Evolutionary conservation across 2,329 filamentous ascomycete genomes (phyloP), one percentile per base, ranked within the genome.

Genomic region (Penicillium aurantiogriseum): DNA sequence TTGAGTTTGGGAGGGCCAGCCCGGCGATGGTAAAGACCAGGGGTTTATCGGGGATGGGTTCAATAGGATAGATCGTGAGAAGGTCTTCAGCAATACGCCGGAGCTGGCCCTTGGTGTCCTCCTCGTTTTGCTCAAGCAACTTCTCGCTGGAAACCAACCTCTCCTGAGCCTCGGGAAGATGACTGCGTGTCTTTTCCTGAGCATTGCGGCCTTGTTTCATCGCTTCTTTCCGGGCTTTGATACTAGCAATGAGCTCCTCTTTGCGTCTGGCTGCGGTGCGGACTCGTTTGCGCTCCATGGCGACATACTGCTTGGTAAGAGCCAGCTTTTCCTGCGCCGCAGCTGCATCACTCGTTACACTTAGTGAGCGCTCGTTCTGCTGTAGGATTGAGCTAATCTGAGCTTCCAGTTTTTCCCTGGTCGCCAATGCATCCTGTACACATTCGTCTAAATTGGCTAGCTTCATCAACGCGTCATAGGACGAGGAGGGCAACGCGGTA

Each of bases 81-180:
- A 99, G 80, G 63, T 96, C 92, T 63, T 94, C 88, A 72, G 91
- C 92, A 54, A 97, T 90, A 36, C 94, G 88, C 15, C 92, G 86
- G 23, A 92, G 85, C 73, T 97, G 94, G n/a, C 89, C 91, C 57
- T 83, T 85, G n/a, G 91, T 88, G 21, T 86, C 84, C 50, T 88
- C 85, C 17, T 65, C 66, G 42, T 81, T 86, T 47, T 81, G 75
- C 4, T 80, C 78, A 0, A 89, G 74, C 1, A 88, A 77, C 5
- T 78, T 74, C 36, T 80, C 80, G 13, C 85, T 86, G 0, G 83
- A 76, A 0, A 77, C 71, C 33, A 93, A 77, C 63, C 87, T 85
- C 35, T 83, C 77, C 47, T 79, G 77, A 8, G 85, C 87, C 61
- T 86, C 81, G 13, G 80, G 76, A 7, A 94, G 83, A 63, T 90